Conservation (phyloP, 2,329 filamentous ascomycete species). For the Alternaria infectoria region DNA sequence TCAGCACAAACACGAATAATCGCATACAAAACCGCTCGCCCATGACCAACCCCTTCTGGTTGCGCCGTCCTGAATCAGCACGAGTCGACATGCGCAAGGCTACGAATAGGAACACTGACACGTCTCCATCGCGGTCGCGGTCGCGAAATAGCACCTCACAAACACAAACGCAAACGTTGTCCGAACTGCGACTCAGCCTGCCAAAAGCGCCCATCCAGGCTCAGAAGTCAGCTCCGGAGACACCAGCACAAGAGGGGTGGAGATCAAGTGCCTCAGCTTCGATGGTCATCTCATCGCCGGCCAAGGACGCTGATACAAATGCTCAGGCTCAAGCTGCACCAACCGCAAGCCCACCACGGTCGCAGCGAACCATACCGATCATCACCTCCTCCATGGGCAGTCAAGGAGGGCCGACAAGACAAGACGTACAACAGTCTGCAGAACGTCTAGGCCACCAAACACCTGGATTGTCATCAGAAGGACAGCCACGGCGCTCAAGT, state of each 20-base stretch:
- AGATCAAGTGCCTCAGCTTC: constrained; percentile 32
- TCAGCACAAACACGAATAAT: constrained; percentile 21
- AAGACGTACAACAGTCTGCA: constrained; percentile 22
- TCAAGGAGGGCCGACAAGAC: neutral
- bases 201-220: constrained; percentile 19
- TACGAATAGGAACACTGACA: constrained; percentile 13
- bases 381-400: constrained; percentile 4
- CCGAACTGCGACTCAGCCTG: constrained; percentile 20
- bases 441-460: constrained; percentile 14
- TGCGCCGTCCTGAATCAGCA: constrained; percentile 26
- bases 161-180: constrained; percentile 1
- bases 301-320: neutral
- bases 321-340: neutral
- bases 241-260: constrained; percentile 9
- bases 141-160: constrained; percentile 14
- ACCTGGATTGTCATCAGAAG: neutral
- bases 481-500: neutral
- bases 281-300: constrained; percentile 30
- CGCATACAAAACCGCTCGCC: constrained; percentile 16
- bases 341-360: neutral
- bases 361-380: constrained; percentile 9
- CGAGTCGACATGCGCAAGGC: constrained; percentile 9
- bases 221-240: constrained; percentile 1
- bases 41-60: constrained; percentile 28
- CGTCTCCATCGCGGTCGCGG: constrained; percentile 28